Evolutionary conservation across 2,329 filamentous ascomycete genomes (phyloP), one percentile per base, ranked within the genome.

Genomic region (Pyrenophora graminea): DNA sequence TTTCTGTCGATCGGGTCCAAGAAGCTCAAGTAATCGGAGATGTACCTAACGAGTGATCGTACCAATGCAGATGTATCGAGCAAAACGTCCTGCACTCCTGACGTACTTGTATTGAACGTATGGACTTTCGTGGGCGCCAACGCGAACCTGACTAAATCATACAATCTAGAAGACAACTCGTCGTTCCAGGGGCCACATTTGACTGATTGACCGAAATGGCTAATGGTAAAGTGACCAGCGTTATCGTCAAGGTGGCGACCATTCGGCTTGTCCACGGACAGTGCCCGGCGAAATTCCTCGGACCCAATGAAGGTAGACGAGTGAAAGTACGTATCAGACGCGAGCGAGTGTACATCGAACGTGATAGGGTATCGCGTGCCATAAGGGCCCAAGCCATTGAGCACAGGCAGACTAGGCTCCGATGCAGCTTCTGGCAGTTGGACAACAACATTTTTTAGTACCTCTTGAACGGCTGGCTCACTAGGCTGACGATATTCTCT

Each of bases 171-270:
- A 25, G 76, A 80, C 1, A 83, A 78, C 10, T 76, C 74, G 41
- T 85, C 82, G 45, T 77, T 80, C 83, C 83, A 86, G 3, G 76
- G 62, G 21, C 78, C 76, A 77, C 82, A 85, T 45, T 71, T 70
- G 50, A 75, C 67, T 3, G 51, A 63, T 27, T 64, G 59, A 18
- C 69, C 63, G 12, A 65, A 65, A 27, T 77, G 54, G 6, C 61
- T 56, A 17, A 84, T 68, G 5, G 61, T 44, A 72, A 67, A 61
- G 43, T 70, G 64, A 12, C 78, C 76, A 32, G 68, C 66, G 41
- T 65, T 59, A 25, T 67, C 59, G 52, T 82, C 78, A 21, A 84
- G 52, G 55, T 81, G 66, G 34, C 79, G 63, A 38, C 52, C 7
- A 18, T 41, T 46, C 1, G 39, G 21, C 13, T 40, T 45, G 6